Evolutionary conservation across 345 rosid genomes (phyloP), one percentile per base, ranked within the genome.

Genomic region (Salix udensis): DNA sequence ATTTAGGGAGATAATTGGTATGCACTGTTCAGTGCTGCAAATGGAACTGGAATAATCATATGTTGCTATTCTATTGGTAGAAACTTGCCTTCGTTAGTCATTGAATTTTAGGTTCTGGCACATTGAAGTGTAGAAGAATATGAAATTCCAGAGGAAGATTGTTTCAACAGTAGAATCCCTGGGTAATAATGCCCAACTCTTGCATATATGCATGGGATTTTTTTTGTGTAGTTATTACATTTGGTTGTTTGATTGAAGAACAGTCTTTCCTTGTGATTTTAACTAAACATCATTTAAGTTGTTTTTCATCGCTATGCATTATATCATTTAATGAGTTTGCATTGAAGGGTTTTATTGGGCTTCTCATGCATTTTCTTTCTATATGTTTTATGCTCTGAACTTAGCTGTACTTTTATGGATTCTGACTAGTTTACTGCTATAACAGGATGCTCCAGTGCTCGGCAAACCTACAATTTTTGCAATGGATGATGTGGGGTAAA

Each of bases 401-500:
- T 3, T 46, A 46, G 52, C 52, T 46, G 14, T 60, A 50, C 58
- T 26, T 31, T 34, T 30, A 73, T 71, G 48, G n/a, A 74, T 23
- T 34, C 50, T 73, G 44, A 76, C 26, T 24, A 66, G 26, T 70
- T 61, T 80, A 7, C 36, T 66, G 34, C 66, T 83, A 40, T 76
- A 68, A 82, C 92, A 96, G 99, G 99, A 90, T 70, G 92, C 91
- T 39, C 99, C 99, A 65, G 71, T 94, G 64, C 85, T 96, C 50
- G 97, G 99, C 81, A 91, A 90, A 88, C 97, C 98, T 53, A 86
- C 88, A 69, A 80, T 89, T 65, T 79, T 83, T 81, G 85, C 88
- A 50, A 85, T 84, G 48, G 87, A 89, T 81, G 70, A 72, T 68
- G 69, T 77, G 53, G 91, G 99, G 99, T 96, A 92, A 86, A 77